phyloP scores from a whole-genome alignment of 106 monocot species.

The Phalaenopsis aphrodite region DNA sequence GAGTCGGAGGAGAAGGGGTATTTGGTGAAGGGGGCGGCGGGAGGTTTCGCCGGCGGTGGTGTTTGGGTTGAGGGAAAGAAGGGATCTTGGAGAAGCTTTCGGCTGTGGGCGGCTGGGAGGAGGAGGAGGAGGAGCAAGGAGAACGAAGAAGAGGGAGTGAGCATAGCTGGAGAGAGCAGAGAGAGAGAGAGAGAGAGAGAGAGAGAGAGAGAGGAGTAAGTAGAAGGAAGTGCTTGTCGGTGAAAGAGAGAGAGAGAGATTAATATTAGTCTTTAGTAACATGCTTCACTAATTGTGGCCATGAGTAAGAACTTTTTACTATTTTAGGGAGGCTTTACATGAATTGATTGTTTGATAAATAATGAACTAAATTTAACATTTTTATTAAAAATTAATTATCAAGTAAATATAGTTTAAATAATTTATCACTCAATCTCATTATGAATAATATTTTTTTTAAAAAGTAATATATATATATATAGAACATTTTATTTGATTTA shows the following conservation, averaged over 20 bases:
- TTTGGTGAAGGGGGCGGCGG: slow-evolving; percentile 5
- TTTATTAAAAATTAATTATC: too few species aligned
- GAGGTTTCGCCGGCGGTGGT: not conserved
- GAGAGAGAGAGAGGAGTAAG: not conserved
- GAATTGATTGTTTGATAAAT: too few species aligned
- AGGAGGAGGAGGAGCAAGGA: not conserved
- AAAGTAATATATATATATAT: too few species aligned
- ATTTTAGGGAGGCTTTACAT: too few species aligned
- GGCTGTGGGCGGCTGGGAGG: not conserved
- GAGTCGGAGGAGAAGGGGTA: slow-evolving; percentile 9
- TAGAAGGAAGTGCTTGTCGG: not conserved
- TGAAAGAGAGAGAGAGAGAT: not conserved
- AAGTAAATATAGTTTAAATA: too few species aligned
- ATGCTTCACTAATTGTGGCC: not conserved
- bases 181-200: slow-evolving; percentile 9
- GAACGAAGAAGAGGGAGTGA: not conserved
- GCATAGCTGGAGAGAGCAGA: not conserved
- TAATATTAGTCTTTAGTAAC: not conserved
- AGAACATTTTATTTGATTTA: too few species aligned
- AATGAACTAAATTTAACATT: too few species aligned
- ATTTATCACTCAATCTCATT: too few species aligned
- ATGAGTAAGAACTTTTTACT: too few species aligned
- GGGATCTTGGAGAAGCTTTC: slow-evolving; percentile 39
- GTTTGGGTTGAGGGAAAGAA: slow-evolving; percentile 14
- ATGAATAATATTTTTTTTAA: too few species aligned